Conservation (phyloP, 176 grass and related monocot species). For the Chloris gayana region DNA sequence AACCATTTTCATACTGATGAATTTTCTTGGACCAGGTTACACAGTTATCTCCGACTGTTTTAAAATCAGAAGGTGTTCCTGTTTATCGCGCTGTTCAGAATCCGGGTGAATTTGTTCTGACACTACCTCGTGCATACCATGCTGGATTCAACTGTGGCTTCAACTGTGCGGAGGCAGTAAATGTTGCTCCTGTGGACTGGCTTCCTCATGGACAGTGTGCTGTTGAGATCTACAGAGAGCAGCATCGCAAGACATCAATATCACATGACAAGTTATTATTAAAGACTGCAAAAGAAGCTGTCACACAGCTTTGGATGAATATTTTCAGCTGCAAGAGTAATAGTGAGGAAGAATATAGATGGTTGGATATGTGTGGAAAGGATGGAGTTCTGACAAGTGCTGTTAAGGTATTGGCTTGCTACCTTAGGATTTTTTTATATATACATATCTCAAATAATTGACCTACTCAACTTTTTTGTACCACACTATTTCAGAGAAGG, state of each 20-base stretch:
- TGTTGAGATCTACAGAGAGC: constrained; percentile 81
- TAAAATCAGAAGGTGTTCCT: constrained; percentile 84
- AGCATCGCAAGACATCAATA: constrained; percentile 83
- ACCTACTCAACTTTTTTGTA: constrained; percentile 21
- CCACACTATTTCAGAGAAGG: constrained; percentile 56
- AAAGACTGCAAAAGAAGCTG: constrained; percentile 63
- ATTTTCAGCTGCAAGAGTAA: constrained; percentile 23
- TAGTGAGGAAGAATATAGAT: constrained; percentile 29
- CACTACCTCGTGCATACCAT: constrained; percentile 92
- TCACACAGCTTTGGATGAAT: constrained; percentile 56
- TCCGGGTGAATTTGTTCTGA: constrained; percentile 83
- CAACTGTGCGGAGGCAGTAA: constrained; percentile 98
- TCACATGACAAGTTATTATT: constrained; percentile 91
- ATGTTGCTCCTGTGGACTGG: constrained; percentile 92
- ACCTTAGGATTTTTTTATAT: constrained; percentile 27
- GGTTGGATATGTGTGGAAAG: constrained; percentile 70
- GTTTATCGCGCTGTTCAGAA: constrained; percentile 85
- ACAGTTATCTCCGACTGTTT: constrained; percentile 88
- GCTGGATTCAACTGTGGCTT: constrained; percentile 96
- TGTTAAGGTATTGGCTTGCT: constrained; percentile 62
- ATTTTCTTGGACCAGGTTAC: constrained; percentile 72
- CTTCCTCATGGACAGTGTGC: constrained; percentile 80
- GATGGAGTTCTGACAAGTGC: constrained; percentile 67
- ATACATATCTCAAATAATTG: constrained; percentile 15
- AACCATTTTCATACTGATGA: constrained; percentile 11